Conservation (phyloP, 139 green algal genomes). For the Auxenochlorella pyrenoidosa region DNA sequence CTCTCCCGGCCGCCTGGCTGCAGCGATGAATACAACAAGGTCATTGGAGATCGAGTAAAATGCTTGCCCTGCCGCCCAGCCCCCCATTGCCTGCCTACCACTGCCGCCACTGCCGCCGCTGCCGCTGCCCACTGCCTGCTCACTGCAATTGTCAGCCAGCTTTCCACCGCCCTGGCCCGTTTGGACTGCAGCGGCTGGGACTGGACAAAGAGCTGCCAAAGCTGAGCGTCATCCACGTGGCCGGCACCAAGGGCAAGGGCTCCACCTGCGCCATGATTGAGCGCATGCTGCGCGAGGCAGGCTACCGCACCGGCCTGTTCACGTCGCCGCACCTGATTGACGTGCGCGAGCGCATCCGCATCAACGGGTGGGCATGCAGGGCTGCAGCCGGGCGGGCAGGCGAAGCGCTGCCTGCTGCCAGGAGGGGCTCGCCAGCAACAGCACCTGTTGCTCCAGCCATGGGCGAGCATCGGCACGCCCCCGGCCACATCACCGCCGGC, state of each 20-base stretch:
- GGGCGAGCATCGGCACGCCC: no score
- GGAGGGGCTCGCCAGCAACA: no score
- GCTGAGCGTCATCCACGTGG: slow-evolving; percentile 88
- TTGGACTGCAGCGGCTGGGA: slow-evolving; percentile 64
- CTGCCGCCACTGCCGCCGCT: background rate
- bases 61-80: background rate
- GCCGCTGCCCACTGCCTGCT: background rate
- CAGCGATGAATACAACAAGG: background rate
- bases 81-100: background rate
- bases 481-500: no score
- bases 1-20: background rate
- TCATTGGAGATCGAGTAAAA: background rate
- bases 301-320: slow-evolving; percentile 89
- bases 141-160: background rate
- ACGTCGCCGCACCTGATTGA: slow-evolving; percentile 92
- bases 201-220: slow-evolving; percentile 65
- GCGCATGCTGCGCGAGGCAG: slow-evolving; percentile 75
- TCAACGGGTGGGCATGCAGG: slow-evolving; percentile 68
- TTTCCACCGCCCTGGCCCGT: background rate
- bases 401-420: background rate
- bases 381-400: background rate
- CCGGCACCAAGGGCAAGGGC: slow-evolving; percentile 95
- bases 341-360: slow-evolving; percentile 86
- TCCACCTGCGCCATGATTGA: slow-evolving; percentile 92
- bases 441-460: no score